Base-by-base conservation (phyloP, 2,329 filamentous ascomycete genomes). In the Fusarium torulosum region DNA sequence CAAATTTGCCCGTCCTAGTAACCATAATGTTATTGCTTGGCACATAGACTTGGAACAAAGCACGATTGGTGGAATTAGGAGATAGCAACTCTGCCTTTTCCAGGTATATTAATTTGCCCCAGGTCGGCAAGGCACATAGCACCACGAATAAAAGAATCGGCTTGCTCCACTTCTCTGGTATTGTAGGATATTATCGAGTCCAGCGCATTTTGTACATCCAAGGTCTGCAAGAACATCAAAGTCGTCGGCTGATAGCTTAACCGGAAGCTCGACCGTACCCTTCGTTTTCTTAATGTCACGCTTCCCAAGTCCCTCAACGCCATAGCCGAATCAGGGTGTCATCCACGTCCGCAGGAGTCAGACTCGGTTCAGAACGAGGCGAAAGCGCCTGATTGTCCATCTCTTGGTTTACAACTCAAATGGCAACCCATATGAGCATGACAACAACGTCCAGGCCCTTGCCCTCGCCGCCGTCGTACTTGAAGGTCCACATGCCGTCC, bases 401-500 rank as follows among this genome's bases (percentile, higher is more conserved):
- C 33, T 35, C 33, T 38, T 23, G 21, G 23, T 29, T 37, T 38
- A 19, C 20, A 52, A 23, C 53, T 74, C 81, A 91, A 72, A 91
- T 84, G 47, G 86, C 89, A 70, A 96, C 88, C 92, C 92, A 96
- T 77, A 94, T 92, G 72, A 91, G 83, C 81, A 88, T 90, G 74
- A 91, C 84, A 56, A 91, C 88, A 50, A 91, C 86, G 71, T 91
- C 89, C 79, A 91, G 83, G 37, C 88, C 88, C 82, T 89, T 90
- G 74, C 79, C 81, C 77, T 89, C 87, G 62, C 87, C 86, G 59
- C 86, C 86, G 73, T 94, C 91, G 77, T 90, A 95, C 84, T 96
- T 96, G 83, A 91, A 94, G 73, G 88, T 93, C 91, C 91, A 96
- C 87, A 94, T 94, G 72, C 92, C 92, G 75, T 96, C 92, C 80